Conservation (phyloP, 306 rosid species). For the Abrus precatorius region DNA sequence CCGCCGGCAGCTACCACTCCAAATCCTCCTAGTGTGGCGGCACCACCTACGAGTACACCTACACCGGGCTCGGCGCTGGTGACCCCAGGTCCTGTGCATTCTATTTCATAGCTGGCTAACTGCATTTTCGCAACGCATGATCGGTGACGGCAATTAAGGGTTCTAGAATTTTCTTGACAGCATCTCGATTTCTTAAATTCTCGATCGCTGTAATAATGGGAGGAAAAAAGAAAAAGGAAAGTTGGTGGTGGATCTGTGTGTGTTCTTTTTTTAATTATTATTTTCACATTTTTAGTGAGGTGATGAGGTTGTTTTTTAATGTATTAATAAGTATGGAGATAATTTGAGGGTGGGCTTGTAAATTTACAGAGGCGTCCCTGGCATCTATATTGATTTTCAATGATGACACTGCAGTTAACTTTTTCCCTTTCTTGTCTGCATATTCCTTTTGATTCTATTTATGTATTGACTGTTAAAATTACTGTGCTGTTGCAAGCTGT, state of each 20-base stretch:
- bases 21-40: constrained; percentile 52
- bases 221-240: not conserved
- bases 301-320: not conserved
- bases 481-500: not conserved
- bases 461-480: not conserved
- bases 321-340: not conserved
- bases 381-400: constrained; percentile 29
- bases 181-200: constrained; percentile 17
- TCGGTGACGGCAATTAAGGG: constrained; percentile 31
- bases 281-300: not conserved
- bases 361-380: constrained; percentile 41
- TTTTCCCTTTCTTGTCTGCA: not conserved
- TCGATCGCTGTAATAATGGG: constrained; percentile 15
- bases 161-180: constrained; percentile 34
- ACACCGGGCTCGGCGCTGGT: constrained; percentile 58
- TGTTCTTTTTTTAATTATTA: not conserved
- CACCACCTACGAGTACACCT: constrained; percentile 65
- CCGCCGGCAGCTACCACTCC: constrained; percentile 40
- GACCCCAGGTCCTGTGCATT: constrained; percentile 67
- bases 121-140: constrained; percentile 32
- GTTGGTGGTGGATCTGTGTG: constrained; percentile 40
- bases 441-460: constrained; percentile 1
- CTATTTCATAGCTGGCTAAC: constrained; percentile 38
- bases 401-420: constrained; percentile 8
- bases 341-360: not conserved